Evolutionary conservation across 768 basidiomycete species (phyloP).

Genomic region (Lactarius tabidus): DNA sequence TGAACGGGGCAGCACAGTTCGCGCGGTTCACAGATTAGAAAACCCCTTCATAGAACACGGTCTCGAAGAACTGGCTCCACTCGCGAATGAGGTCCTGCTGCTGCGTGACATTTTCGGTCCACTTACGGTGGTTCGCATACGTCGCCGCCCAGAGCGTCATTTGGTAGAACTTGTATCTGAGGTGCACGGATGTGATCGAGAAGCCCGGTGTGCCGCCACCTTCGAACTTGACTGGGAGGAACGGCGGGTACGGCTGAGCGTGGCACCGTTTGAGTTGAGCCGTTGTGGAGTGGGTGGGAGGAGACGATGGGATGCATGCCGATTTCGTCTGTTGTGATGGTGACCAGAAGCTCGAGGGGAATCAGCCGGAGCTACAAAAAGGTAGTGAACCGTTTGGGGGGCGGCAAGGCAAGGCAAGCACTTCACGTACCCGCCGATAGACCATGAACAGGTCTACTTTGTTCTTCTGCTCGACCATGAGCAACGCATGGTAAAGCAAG

Average conservation of each 20-base stretch:
- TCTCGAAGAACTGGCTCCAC: conserved; percentile 82
- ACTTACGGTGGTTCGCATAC: conserved; percentile 81
- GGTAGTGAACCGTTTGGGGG: conserved; percentile 6
- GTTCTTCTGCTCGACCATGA: conserved; percentile 92
- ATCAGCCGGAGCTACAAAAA: conserved; percentile 71
- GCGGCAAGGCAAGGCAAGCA: not conserved
- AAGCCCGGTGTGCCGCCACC: too few relatives aligned
- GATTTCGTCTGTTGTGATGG: too few relatives aligned
- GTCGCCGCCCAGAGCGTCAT: conserved; percentile 91
- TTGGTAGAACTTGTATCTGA: too few relatives aligned
- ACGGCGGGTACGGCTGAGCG: conserved; percentile 43
- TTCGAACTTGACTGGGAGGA: too few relatives aligned
- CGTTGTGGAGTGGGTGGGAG: conserved; percentile 42
- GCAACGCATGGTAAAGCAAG: conserved; percentile 92
- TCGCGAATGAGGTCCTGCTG: conserved; percentile 85
- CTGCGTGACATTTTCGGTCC: conserved; percentile 88
- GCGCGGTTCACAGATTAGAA: conserved; percentile 83
- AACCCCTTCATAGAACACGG: conserved; percentile 82
- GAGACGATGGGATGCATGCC: conserved; percentile 29
- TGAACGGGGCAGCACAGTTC: conserved; percentile 84
- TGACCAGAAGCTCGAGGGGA: conserved; percentile 85
- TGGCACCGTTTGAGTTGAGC: conserved; percentile 36
- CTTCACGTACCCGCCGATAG: conserved; percentile 73
- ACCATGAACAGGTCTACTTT: conserved; percentile 92
- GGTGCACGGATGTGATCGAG: too few relatives aligned